Base-by-base conservation (phyloP, 129 eudicot genomes). In the Saussurea involucrata region DNA sequence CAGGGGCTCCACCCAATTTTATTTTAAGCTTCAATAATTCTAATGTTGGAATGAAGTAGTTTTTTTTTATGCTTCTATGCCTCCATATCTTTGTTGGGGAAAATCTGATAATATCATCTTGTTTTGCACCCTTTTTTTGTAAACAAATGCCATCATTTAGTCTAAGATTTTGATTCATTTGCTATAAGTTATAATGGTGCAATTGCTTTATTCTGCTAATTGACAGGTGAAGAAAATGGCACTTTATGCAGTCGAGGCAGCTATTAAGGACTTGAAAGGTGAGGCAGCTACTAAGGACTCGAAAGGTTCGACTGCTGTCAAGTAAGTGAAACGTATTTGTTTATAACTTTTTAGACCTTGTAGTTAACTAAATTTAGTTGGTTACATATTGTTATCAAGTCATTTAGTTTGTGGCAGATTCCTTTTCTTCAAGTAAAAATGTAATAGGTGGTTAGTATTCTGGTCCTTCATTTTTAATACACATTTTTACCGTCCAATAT, bases 181-280 rank as follows among this genome's bases (percentile, higher is more conserved):
- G 4, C 31, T 65, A 24, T 33, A 55, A 24, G 4, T 20, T 12
- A 8, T 40, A 71, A 21, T 20, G 65, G 34, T 70, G 55, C 68
- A 31, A 32, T 31, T 72, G 72, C 33, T 28, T 60, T 29, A 24
- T 49, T 18, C 22, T 46, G 15, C 46, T 44, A 24, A 70, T 20
- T 61, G 9, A 34, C 82, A 87, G 91, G 88, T 87, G 76, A 87
- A 78, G 81, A 84, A 84, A 78, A 87, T 87, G 80, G 77, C 76
- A n/a, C 69, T 87, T 78, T 17, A 75, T 84, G 88, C 88, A 21
- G 81, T 87, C 81, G 27, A 57, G 15, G 68, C 74, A 78, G 88
- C 86, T 63, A 57, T 87, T 32, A 4, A 32, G 0, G 85, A 55
- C 66, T 73, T 83, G 76, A 17, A 12, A 25, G 8, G 2, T 5